Conservation (phyloP, 148 eudicot species). For the Cornus suecica region DNA sequence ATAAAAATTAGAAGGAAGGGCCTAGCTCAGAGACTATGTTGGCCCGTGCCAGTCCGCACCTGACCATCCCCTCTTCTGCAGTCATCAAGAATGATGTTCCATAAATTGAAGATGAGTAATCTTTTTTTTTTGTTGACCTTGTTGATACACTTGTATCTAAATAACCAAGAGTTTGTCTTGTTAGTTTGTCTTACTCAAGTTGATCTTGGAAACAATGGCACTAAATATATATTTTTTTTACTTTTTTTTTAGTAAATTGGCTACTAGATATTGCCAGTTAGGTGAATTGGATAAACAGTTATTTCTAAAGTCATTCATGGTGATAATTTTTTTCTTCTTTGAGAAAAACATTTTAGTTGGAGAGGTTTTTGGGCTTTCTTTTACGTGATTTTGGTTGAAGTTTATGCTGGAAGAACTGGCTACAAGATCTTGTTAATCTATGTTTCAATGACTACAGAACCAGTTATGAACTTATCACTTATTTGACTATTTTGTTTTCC, state of each 20-base stretch:
- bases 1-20: too few species aligned
- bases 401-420: background rate
- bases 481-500: constrained; percentile 14
- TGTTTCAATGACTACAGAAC: background rate
- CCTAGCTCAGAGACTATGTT: too few species aligned
- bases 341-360: too few species aligned
- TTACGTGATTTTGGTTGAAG: background rate
- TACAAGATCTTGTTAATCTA: background rate
- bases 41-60: background rate
- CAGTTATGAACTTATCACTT: constrained; percentile 1
- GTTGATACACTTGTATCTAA: too few species aligned
- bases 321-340: background rate
- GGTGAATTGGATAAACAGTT: background rate
- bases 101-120: background rate
- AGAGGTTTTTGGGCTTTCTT: background rate
- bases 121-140: too few species aligned
- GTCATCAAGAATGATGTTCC: background rate
- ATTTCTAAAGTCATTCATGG: background rate
- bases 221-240: background rate
- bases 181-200: constrained; percentile 5
- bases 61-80: background rate
- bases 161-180: background rate
- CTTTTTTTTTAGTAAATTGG: background rate
- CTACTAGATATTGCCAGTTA: too few species aligned
- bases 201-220: constrained; percentile 10